Evolutionary conservation across 306 rosid genomes (phyloP), one percentile per base, ranked within the genome.

Genomic region (Fragaria iinumae): DNA sequence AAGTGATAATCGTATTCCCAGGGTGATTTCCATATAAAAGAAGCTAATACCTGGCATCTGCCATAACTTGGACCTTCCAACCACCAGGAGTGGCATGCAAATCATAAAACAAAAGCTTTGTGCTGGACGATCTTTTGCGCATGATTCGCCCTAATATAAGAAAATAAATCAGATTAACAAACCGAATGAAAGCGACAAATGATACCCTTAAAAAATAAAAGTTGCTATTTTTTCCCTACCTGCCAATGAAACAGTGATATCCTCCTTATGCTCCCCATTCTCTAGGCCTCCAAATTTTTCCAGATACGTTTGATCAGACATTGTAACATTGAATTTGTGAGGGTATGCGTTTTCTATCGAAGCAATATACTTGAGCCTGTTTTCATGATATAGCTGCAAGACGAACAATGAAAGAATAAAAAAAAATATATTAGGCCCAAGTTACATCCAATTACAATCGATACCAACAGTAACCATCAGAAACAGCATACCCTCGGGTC

Each of bases 61-160:
- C 88, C 95, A 93, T 89, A 52, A 93, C 96, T 86, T 93, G 98
- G 62, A 91, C 93, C 78, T 93, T 91, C 77, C 55, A 79, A 74
- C 87, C 86, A 52, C 52, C 78, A 45, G 78, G 78, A 5, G 59
- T 50, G 8, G 59, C 93, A 74, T 89, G 89, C 49, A 93, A 84
- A 53, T 91, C 98, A 79, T 93, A 93, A 75, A 93, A 93, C 67
- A 88, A 80, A 32, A 93, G 90, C 84, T 88, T 93, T 6, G 91
- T 80, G 49, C 90, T 86, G 64, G 96, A 91, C 5, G 96, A 71
- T 2, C 96, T 87, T 68, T 93, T 93, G 86, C 88, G 86, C 91
- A 83, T 86, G 50, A 86, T 86, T 39, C 84, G 82, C 67, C 89
- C 89, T 88, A 70, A 79, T 80, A 76, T 48, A 4, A 52, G 27